These are phyloP conservation scores for Knoxia roxburghii DNA, from an alignment of 257 asterid species.

Conservation along the genomic window DNA sequence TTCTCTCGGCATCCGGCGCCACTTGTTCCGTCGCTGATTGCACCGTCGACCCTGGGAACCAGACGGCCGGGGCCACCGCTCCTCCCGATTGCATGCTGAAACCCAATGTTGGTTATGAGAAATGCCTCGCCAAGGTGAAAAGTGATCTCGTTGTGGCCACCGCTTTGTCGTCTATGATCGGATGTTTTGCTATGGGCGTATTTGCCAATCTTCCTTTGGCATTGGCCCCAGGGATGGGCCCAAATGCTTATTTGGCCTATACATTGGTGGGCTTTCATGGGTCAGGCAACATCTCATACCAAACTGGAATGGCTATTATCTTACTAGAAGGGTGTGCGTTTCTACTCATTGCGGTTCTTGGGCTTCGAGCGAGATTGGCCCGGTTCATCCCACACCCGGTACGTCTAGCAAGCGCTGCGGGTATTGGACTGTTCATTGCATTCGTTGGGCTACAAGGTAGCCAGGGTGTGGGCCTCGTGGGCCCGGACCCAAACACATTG, in stretches of 20 bases:
- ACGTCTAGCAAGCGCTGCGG: slow-evolving; percentile 53
- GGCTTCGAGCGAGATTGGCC: slow-evolving; percentile 70
- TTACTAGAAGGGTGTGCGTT: slow-evolving; percentile 60
- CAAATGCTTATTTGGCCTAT: slow-evolving; percentile 63
- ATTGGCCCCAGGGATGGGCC: slow-evolving; percentile 81
- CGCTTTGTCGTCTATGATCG: slow-evolving; percentile 62
- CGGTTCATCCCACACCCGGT: slow-evolving; percentile 53
- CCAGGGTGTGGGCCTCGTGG: slow-evolving; percentile 65
- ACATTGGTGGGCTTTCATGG: slow-evolving; percentile 78
- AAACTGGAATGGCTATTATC: slow-evolving; percentile 62
- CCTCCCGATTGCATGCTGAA: slow-evolving; percentile 38
- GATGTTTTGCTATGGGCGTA: slow-evolving; percentile 65
- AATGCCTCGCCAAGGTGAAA: slow-evolving; percentile 45
- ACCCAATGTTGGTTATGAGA: slow-evolving; percentile 50
- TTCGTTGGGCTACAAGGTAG: slow-evolving; percentile 65
- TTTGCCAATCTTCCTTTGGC: slow-evolving; percentile 69
- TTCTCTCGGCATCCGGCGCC: slow-evolving; percentile 61
- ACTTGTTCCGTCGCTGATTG: slow-evolving; percentile 51
- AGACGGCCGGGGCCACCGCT: slow-evolving; percentile 19
- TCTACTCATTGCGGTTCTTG: slow-evolving; percentile 50
- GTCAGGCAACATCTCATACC: slow-evolving; percentile 46
- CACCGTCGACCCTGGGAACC: slow-evolving; percentile 20
- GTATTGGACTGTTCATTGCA: slow-evolving; percentile 69
- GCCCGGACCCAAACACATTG: slow-evolving; percentile 52
- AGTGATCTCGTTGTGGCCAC: slow-evolving; percentile 64